Evolutionary conservation across 768 basidiomycete genomes (phyloP), one percentile per base, ranked within the genome.

Genomic region (Artomyces pyxidatus): DNA sequence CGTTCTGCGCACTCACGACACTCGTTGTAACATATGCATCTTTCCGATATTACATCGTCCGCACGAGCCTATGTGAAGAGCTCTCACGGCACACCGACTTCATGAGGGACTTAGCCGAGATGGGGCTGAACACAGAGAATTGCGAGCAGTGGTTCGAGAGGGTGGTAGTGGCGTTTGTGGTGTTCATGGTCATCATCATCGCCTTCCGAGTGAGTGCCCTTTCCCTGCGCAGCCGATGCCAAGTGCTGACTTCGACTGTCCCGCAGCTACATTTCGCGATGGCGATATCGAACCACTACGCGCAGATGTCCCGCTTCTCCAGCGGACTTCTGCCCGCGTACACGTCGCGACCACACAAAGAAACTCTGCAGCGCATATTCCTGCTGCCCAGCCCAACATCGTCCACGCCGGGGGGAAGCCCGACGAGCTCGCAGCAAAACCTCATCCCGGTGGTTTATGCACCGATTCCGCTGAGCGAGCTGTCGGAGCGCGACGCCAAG

Each of bases 131-230:
- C 57, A 65, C 85, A 37, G 87, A 89, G 65, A 87, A 88, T 55
- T 90, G 88, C 61, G 88, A 90, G 59, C 73, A 75, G 49, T 87
- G 83, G 83, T 73, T 88, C 41, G 85, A 83, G 61, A 73, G 79
- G 35, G 83, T 77, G 7, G 72, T 81, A 27, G 61, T 84, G 50
- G 80, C 70, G 0, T 71, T 78, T 28, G 67, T 87, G 42, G 78
- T 72, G 1, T 61, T 80, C 38, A 74, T 84, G 66, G 70, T 78
- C 39, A 65, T 87, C 29, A 61, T 85, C 52, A 75, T 83, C 48
- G 73, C 85, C 57, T 63, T 87, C 45, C 72, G 85, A 55, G 86
- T 88, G 62, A 64, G 81, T 71, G 14, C 53, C 42, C 35, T 53
- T 43, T 39, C 28, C 27, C 30, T 35, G 39, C 14, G 30, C 32